These are phyloP conservation scores for Ananas comosus DNA, from an alignment of 176 grass and related monocot genomes.

Conservation along the genomic window DNA sequence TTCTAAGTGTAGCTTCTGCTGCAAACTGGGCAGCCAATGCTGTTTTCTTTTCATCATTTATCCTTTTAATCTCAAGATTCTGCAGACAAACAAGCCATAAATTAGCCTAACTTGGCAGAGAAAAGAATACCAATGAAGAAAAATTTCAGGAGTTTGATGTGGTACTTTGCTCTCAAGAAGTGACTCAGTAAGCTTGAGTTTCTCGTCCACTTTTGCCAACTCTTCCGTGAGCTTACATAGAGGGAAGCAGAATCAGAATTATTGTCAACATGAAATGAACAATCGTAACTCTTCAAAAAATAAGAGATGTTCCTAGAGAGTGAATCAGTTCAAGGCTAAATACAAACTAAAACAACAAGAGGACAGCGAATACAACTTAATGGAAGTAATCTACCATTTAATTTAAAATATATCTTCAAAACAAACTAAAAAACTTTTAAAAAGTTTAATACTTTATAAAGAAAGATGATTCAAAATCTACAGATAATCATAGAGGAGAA, in stretches of 20 bases:
- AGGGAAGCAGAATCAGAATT: conserved; percentile 32
- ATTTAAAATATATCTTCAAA: too few relatives aligned
- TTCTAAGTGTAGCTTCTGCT: conserved; percentile 83
- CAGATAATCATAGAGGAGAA: background rate
- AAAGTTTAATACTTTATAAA: background rate
- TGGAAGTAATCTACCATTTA: too few relatives aligned
- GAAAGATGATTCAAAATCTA: background rate
- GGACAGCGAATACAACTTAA: background rate
- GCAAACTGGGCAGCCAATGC: conserved; percentile 91
- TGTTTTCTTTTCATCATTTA: conserved; percentile 87
- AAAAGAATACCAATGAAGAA: background rate
- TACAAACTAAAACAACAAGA: background rate
- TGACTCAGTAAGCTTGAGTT: conserved; percentile 81
- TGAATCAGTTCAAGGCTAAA: background rate
- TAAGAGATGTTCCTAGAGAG: background rate
- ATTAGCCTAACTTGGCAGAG: background rate
- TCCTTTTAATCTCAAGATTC: conserved; percentile 97
- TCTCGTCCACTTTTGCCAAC: conserved; percentile 65
- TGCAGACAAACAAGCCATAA: conserved; percentile 16
- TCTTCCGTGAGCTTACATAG: conserved; percentile 94
- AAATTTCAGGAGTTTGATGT: background rate
- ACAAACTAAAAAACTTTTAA: background rate
- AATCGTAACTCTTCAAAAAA: background rate
- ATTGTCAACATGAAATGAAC: background rate
- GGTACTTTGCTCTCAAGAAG: conserved; percentile 74